A percentile compares a stretch with the other conserved stretches of the same genome.
phyloP scores from a whole-genome alignment of 2,329 filamentous ascomycete genomes.

The Colletotrichum camelliae region DNA sequence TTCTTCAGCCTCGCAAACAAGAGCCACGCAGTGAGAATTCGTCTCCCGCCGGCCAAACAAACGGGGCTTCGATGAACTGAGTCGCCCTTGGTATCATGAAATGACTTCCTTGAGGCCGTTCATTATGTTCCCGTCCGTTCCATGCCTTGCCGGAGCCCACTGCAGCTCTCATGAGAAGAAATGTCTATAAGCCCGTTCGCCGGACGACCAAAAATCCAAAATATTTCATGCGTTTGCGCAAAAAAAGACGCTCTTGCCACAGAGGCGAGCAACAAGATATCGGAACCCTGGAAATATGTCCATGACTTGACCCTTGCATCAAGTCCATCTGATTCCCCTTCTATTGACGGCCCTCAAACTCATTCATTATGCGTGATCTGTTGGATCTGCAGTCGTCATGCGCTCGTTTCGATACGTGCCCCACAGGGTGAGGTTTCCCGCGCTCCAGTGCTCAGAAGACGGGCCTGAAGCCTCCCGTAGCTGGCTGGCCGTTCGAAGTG shows the following conservation, averaged over 20 bases:
- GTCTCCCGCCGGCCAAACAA: neutral
- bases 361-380: conserved; percentile 1
- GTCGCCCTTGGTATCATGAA: neutral
- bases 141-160: conserved; percentile 4
- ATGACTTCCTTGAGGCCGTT: conserved; percentile 7
- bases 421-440: neutral
- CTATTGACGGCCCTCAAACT: neutral
- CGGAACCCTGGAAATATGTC: conserved; percentile 2
- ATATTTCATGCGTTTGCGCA: neutral
- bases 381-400: neutral
- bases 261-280: neutral
- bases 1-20: neutral
- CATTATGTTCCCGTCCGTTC: neutral
- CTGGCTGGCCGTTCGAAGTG: conserved; percentile 8
- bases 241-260: neutral
- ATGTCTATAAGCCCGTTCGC: conserved; percentile 10
- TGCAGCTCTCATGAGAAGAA: neutral
- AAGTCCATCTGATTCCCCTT: neutral
- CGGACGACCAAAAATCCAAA: conserved; percentile 1
- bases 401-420: neutral
- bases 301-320: neutral
- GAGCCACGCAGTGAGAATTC: neutral
- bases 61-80: neutral
- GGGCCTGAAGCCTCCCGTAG: conserved; percentile 16
- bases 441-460: neutral